phyloP scores from a whole-genome alignment of 305 asterid species.

The Fraxinus xanthoxyloides region DNA sequence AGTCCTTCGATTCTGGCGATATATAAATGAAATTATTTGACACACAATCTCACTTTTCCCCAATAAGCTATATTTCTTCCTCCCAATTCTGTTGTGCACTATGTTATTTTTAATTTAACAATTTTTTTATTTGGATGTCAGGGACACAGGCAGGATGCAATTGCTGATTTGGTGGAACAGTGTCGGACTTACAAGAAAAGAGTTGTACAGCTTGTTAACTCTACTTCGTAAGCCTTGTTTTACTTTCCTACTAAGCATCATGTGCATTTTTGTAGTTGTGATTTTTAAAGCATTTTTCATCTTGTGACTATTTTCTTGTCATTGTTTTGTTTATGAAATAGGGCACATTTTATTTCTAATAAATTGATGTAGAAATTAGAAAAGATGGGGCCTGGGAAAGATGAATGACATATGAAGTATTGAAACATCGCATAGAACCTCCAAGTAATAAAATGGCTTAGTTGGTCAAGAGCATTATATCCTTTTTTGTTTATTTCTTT shows the following conservation, averaged over 20 bases:
- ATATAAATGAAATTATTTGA: constrained; percentile 1
- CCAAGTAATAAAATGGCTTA: background rate
- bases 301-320: background rate
- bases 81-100: background rate
- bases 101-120: background rate
- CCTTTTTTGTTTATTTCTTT: background rate
- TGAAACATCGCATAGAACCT: background rate
- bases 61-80: background rate
- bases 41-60: background rate
- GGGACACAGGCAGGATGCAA: constrained; percentile 93
- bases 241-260: constrained; percentile 14
- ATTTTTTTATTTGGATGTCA: constrained; percentile 27
- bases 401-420: background rate
- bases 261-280: constrained; percentile 4
- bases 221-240: constrained; percentile 77
- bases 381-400: background rate
- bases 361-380: background rate
- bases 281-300: background rate
- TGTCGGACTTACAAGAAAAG: constrained; percentile 93
- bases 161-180: constrained; percentile 95
- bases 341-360: background rate
- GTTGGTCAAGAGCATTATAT: background rate
- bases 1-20: constrained; percentile 6
- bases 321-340: background rate
- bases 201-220: constrained; percentile 96